A percentile compares a stretch with the other conserved stretches of the same genome.
phyloP scores from a whole-genome alignment of 495 filamentous ascomycete genomes.

The Podospora australis region DNA sequence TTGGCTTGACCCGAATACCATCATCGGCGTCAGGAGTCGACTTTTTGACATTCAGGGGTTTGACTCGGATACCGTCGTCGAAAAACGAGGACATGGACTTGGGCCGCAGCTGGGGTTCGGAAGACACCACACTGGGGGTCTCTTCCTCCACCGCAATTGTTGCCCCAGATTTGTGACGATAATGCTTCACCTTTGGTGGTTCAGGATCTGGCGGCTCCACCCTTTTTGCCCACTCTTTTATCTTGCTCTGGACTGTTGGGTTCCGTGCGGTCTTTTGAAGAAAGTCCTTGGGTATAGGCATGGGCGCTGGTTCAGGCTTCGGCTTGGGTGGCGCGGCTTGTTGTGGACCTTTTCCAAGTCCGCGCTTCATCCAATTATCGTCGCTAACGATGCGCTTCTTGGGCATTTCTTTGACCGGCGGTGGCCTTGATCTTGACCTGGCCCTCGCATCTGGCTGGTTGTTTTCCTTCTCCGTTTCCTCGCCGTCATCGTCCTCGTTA shows the following conservation, averaged over 20 bases:
- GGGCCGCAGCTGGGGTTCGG: constrained; percentile 5
- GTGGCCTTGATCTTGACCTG: constrained; percentile 3
- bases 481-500: constrained; percentile 19
- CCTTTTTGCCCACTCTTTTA: constrained; percentile 46
- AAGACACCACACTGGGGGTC: constrained; percentile 7
- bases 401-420: constrained; percentile 36
- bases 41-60: constrained; percentile 19
- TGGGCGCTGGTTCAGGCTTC: constrained; percentile 29
- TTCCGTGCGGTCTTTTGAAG: constrained; percentile 42
- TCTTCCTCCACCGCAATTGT: constrained; percentile 28
- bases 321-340: constrained; percentile 27
- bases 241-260: constrained; percentile 43
- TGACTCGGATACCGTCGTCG: constrained; percentile 32
- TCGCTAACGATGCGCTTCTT: constrained; percentile 77
- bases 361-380: constrained; percentile 62
- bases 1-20: constrained; percentile 32
- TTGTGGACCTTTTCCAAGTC: constrained; percentile 42
- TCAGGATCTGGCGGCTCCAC: constrained; percentile 33
- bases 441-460: constrained; percentile 6
- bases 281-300: constrained; percentile 47
- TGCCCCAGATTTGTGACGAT: constrained; percentile 25
- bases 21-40: constrained; percentile 22
- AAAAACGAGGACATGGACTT: constrained; percentile 20
- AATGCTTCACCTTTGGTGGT: constrained; percentile 15
- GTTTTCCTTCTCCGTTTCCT: constrained; percentile 26